These are phyloP conservation scores for Penicillium herquei DNA, from an alignment of 495 filamentous ascomycete genomes.

Conservation along the genomic window DNA sequence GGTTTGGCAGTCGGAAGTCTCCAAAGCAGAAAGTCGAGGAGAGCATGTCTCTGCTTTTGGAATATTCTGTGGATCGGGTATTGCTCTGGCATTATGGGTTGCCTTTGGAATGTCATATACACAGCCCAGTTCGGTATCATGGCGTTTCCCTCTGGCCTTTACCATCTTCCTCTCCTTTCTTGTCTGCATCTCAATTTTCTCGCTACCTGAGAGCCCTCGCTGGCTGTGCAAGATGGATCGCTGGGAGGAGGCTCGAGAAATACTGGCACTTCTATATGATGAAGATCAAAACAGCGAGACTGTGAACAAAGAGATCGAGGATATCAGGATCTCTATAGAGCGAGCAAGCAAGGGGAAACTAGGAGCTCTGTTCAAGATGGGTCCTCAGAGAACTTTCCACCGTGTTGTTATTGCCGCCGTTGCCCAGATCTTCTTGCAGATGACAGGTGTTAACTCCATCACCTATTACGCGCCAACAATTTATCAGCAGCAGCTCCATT, in stretches of 20 bases:
- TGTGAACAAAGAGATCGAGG: conserved; percentile 17
- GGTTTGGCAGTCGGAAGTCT: conserved; percentile 43
- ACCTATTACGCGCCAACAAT: conserved; percentile 28
- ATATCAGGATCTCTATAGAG: conserved; percentile 10
- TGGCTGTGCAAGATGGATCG: conserved; percentile 33
- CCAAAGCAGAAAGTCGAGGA: conserved; percentile 31
- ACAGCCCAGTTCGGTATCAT: conserved; percentile 23
- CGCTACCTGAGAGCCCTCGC: conserved; percentile 37
- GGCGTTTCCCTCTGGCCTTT: conserved; percentile 46
- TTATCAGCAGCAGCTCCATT: conserved; percentile 22
- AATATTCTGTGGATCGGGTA: conserved; percentile 33
- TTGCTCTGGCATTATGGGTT: conserved; percentile 11
- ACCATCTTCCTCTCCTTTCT: conserved; percentile 48
- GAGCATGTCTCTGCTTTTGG: conserved; percentile 35
- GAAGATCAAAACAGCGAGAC: conserved; percentile 4
- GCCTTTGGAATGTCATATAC: conserved; percentile 12
- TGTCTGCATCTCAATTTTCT: conserved; percentile 31
- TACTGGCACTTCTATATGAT: conserved; percentile 18
- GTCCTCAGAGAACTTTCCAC: conserved; percentile 20
- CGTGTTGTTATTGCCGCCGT: conserved; percentile 23
- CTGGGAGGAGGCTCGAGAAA: conserved; percentile 25
- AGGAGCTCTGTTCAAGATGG: conserved; percentile 19
- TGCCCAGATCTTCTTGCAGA: conserved; percentile 25
- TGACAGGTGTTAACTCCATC: conserved; percentile 22
- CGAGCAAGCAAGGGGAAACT: conserved; percentile 13